Percentiles rank a stretch among this genome's conserved stretches.
Evolutionary conservation across 495 filamentous ascomycete genomes (phyloP).

Genomic region (Xylaria acuta): DNA sequence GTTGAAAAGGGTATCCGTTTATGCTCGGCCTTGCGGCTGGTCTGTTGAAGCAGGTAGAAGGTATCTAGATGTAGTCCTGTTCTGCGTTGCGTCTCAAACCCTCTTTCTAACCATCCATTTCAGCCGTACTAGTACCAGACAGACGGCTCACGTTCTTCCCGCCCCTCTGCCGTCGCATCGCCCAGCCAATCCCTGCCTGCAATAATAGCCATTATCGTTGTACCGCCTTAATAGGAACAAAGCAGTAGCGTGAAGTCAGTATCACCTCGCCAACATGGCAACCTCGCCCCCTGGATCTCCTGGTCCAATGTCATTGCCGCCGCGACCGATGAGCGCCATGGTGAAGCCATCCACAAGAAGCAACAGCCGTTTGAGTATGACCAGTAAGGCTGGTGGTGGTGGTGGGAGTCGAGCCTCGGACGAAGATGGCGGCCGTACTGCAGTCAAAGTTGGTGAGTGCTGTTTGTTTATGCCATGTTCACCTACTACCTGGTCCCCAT

Average conservation of each 20-base stretch:
- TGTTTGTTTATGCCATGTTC: not conserved
- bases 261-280: slow-evolving; percentile 51
- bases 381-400: slow-evolving; percentile 76
- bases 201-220: not conserved
- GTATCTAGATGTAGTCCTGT: slow-evolving; percentile 1
- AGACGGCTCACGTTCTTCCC: slow-evolving; percentile 20
- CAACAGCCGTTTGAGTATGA: slow-evolving; percentile 88
- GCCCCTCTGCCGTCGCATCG: slow-evolving; percentile 13
- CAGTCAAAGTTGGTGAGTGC: slow-evolving; percentile 98
- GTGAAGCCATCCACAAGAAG: slow-evolving; percentile 78
- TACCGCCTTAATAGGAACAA: slow-evolving; percentile 11
- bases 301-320: slow-evolving; percentile 46
- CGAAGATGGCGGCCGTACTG: slow-evolving; percentile 84
- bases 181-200: slow-evolving; percentile 5
- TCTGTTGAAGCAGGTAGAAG: slow-evolving; percentile 23
- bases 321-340: slow-evolving; percentile 85
- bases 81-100: slow-evolving; percentile 8
- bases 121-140: slow-evolving; percentile 20
- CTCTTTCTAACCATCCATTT: slow-evolving; percentile 19
- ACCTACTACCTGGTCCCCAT: not conserved
- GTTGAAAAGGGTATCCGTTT: slow-evolving; percentile 20
- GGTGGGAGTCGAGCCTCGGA: slow-evolving; percentile 88
- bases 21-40: slow-evolving; percentile 9
- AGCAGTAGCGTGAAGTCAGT: slow-evolving; percentile 10
- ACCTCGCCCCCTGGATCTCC: slow-evolving; percentile 63